Percentiles rank a stretch among this genome's conserved stretches.
Evolutionary conservation across 2,329 filamentous ascomycete genomes (phyloP).

Genomic region (Penicillium brasilianum): DNA sequence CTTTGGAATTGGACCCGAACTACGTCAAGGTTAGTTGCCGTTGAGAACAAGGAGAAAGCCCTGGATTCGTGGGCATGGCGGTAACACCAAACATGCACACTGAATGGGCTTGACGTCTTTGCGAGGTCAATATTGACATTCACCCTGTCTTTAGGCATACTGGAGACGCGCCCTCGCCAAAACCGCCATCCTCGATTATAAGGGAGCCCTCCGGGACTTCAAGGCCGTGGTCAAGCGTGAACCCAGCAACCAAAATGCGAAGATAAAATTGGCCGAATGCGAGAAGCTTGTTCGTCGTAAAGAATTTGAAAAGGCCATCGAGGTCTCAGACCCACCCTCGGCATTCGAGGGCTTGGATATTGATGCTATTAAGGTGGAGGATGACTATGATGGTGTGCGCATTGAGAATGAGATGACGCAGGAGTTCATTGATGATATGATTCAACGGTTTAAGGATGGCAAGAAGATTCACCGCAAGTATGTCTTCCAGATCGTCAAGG

Average conservation of each 20-base stretch:
- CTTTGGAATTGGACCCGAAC: slow-evolving; percentile 83
- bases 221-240: slow-evolving; percentile 87
- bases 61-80: not conserved
- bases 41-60: slow-evolving; percentile 1
- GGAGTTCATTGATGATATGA: slow-evolving; percentile 98
- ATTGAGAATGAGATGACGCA: slow-evolving; percentile 85
- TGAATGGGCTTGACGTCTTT: not conserved
- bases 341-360: slow-evolving; percentile 89
- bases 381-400: slow-evolving; percentile 80
- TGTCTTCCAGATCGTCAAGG: slow-evolving; percentile 92
- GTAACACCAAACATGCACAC: not conserved
- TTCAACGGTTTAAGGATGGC: slow-evolving; percentile 89
- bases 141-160: slow-evolving; percentile 68
- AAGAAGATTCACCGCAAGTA: slow-evolving; percentile 97
- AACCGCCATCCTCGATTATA: slow-evolving; percentile 85
- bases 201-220: slow-evolving; percentile 90
- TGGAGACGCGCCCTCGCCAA: slow-evolving; percentile 92
- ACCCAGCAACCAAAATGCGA: slow-evolving; percentile 86
- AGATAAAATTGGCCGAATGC: slow-evolving; percentile 87
- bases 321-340: slow-evolving; percentile 88
- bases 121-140: slow-evolving; percentile 6
- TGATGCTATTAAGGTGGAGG: slow-evolving; percentile 80
- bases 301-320: slow-evolving; percentile 93
- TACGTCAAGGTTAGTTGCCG: slow-evolving; percentile 75
- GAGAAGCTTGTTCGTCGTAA: slow-evolving; percentile 91